Evolutionary conservation across 345 rosid genomes (phyloP), one percentile per base, ranked within the genome.

Genomic region (Gossypium raimondii): DNA sequence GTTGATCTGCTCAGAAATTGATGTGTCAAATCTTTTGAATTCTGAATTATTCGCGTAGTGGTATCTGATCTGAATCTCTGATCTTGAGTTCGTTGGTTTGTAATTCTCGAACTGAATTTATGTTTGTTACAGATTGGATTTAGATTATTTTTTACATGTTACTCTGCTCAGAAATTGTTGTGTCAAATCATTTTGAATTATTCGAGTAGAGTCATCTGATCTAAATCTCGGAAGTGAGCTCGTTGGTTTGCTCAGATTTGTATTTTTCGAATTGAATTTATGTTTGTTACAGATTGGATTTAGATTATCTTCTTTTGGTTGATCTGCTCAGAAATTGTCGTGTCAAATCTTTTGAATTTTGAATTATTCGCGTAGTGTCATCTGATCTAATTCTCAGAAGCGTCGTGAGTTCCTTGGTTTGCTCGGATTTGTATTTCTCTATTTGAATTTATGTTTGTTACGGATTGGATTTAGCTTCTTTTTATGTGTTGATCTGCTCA

Each of bases 301-400:
- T n/a, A 12, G 25, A 51, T 70, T 53, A 34, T 34, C 18, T 2
- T 60, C 25, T n/a, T 43, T 41, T 18, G 9, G 16, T 43, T 65
- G 69, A 65, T 62, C 14, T 18, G 1, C 27, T 65, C 9, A 65
- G 41, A 34, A 34, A 34, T 67, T 65, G 50, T 34, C 41, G 41
- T 65, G 50, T 43, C 12, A 65, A 65, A 65, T 65, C 51, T 45
- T 48, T 67, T 67, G 11, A 67, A 12, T 45, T 45, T 67, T 24
- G 34, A 11, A 66, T 45, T 66, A 1, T 13, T 44, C 25, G 2
- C 10, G 17, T 20, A 13, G 12, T 9, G 60, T 56, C 20, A 18
- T 58, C 64, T 43, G 75, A 72, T 72, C 53, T 72, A 48, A 45
- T 29, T 20, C 34, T 55, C 34, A 2, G 27, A 64, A 55, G 14